Evolutionary conservation across 768 basidiomycete genomes (phyloP), one percentile per base, ranked within the genome.

Genomic region (Suillus paluster): DNA sequence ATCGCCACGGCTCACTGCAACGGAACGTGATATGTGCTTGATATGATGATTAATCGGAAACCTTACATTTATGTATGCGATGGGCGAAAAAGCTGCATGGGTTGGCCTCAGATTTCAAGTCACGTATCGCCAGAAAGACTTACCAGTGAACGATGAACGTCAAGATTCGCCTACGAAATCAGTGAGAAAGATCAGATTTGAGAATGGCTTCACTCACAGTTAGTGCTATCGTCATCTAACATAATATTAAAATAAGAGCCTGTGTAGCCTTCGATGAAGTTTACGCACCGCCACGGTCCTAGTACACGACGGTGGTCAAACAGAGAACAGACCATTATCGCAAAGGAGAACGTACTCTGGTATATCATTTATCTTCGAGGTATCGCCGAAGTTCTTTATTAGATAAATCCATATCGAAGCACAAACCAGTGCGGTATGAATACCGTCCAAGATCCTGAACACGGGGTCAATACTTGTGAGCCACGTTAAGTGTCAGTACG

Each of bases 91-190:
- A 79, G 50, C 77, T 77, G 52, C 8, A 25, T 14, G 27, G 52
- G 52, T 49, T 17, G 27, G 48, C 7, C 33, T 61, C 23, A 65
- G 58, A 23, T 23, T 39, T 30, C 34, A 42, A 2, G 4, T 2
- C 25, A 39, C 36, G 27, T n/a, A 41, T 33, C 15, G 14, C 14
- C 7, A 14, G 1, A 25, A 10, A 25, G n/a, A 57, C 76, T 34
- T 62, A 84, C 82, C 83, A 81, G 61, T 85, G 83, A 5, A 85
- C 83, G 27, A 83, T 73, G 56, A 83, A 79, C 0, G 83, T 84
- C 34, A 83, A 71, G 30, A 81, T 66, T 1, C n/a, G 82, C 83
- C 82, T 65, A 77, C 77, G 73, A 0, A 74, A 70, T 23, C 73
- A 57, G 2, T 55, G 34, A 65, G 33, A 57, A 56, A 30, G n/a